Conservation (phyloP, 257 asterid genomes). For the Nicotiana otophora region DNA sequence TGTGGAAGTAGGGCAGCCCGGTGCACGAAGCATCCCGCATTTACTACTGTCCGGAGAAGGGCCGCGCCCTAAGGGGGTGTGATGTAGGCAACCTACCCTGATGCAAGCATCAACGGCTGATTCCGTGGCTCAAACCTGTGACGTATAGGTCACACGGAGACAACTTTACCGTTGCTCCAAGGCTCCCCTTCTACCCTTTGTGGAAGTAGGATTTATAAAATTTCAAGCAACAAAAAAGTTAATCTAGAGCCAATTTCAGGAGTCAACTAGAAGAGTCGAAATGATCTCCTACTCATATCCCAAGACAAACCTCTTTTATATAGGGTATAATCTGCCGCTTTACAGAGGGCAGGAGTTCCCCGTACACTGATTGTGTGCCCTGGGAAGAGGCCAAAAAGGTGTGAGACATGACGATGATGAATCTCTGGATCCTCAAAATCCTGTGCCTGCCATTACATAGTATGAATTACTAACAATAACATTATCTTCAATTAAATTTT, state of each 20-base stretch:
- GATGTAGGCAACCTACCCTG: too few species aligned
- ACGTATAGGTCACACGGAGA: too few species aligned
- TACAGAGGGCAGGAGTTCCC: conserved; percentile 52
- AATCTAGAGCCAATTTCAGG: too few species aligned
- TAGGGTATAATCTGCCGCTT: conserved; percentile 56
- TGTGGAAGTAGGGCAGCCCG: too few species aligned
- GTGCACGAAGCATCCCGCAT: too few species aligned
- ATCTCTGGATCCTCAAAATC: conserved; percentile 67
- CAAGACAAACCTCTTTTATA: conserved; percentile 49
- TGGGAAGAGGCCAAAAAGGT: conserved; percentile 70
- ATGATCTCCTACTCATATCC: background rate
- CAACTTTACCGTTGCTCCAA: too few species aligned
- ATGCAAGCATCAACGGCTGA: too few species aligned
- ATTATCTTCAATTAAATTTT: background rate
- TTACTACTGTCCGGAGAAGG: too few species aligned
- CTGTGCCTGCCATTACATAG: conserved; percentile 38
- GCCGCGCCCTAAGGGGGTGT: too few species aligned
- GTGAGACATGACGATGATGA: conserved; percentile 74
- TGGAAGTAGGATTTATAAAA: background rate
- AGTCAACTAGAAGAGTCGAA: too few species aligned
- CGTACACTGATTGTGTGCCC: conserved; percentile 56
- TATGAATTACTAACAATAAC: background rate
- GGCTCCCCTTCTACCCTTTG: too few species aligned
- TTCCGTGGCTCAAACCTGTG: too few species aligned
- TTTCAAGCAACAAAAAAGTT: background rate